A percentile compares a stretch with the other conserved stretches of the same genome.
Evolutionary conservation across 345 rosid species (phyloP).

Genomic region (Kandelia obovata): DNA sequence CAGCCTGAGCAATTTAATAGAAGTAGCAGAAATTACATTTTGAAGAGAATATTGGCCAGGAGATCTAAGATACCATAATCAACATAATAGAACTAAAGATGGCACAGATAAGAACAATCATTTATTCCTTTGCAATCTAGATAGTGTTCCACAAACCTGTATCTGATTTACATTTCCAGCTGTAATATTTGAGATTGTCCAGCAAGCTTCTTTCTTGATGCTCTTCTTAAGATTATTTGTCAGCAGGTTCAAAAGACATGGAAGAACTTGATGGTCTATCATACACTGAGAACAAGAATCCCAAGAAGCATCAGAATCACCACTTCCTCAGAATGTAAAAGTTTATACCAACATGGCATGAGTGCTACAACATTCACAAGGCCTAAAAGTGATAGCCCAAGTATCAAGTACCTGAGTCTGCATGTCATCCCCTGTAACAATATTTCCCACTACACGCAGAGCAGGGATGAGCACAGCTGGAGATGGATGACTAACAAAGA

Average conservation of each 20-base stretch:
- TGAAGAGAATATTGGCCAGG: too few relatives aligned
- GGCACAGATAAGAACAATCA: background rate
- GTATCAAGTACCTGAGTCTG: slow-evolving; percentile 25
- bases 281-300: slow-evolving; percentile 20
- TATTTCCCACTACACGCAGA: slow-evolving; percentile 30
- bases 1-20: slow-evolving; percentile 12
- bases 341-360: too few relatives aligned
- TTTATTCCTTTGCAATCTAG: background rate
- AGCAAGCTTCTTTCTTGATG: slow-evolving; percentile 36
- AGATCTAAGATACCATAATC: too few relatives aligned
- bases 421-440: slow-evolving; percentile 34
- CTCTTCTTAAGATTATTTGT: slow-evolving; percentile 25
- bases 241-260: slow-evolving; percentile 24
- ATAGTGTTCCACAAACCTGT: slow-evolving; percentile 17
- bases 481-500: slow-evolving; percentile 21
- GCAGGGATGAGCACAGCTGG: slow-evolving; percentile 31
- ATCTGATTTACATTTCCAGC: slow-evolving; percentile 32
- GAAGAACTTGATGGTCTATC: slow-evolving; percentile 21
- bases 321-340: background rate
- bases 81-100: background rate
- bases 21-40: too few relatives aligned
- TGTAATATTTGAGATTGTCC: slow-evolving; percentile 34
- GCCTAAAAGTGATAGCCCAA: too few relatives aligned
- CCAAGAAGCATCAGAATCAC: background rate
- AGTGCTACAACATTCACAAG: too few relatives aligned